phyloP scores from a whole-genome alignment of 129 eudicot species.

The Flaveria trinervia region DNA sequence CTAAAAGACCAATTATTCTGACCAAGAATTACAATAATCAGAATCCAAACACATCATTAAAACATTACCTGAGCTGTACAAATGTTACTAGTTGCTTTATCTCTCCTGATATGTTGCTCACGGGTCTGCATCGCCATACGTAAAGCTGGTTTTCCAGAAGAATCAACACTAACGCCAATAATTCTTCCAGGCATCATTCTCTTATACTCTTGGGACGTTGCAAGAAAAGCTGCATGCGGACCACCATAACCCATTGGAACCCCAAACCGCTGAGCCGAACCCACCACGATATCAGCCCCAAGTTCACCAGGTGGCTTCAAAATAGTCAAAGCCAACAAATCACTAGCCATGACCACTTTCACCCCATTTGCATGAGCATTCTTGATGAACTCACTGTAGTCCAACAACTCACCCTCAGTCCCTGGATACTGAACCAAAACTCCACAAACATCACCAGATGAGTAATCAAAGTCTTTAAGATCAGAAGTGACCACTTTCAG shows the following conservation, averaged over 20 bases:
- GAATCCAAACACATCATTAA: neutral
- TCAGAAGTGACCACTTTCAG: slow-evolving; percentile 70
- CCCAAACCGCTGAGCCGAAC: slow-evolving; percentile 97
- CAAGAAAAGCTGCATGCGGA: slow-evolving; percentile 96
- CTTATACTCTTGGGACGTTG: slow-evolving; percentile 95
- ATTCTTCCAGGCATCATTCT: slow-evolving; percentile 98
- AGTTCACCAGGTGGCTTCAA: slow-evolving; percentile 93
- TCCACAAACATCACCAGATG: slow-evolving; percentile 91
- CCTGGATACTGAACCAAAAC: slow-evolving; percentile 96
- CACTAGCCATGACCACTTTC: slow-evolving; percentile 95
- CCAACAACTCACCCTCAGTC: slow-evolving; percentile 88
- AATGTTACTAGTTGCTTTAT: slow-evolving; percentile 94
- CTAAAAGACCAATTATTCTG: neutral
- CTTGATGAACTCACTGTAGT: slow-evolving; percentile 82
- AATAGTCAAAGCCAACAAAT: slow-evolving; percentile 85
- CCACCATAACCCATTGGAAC: slow-evolving; percentile 99
- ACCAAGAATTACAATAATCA: neutral
- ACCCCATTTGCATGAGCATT: slow-evolving; percentile 88
- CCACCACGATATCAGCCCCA: slow-evolving; percentile 92
- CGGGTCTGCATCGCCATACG: slow-evolving; percentile 99
- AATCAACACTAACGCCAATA: slow-evolving; percentile 90
- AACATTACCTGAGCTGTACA: slow-evolving; percentile 90
- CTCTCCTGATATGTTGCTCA: slow-evolving; percentile 96
- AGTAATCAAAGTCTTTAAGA: slow-evolving; percentile 74
- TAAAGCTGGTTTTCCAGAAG: slow-evolving; percentile 86